Base-by-base conservation (phyloP, 371 early-diverging fungal species). In the Umbelopsis sp. region DNA sequence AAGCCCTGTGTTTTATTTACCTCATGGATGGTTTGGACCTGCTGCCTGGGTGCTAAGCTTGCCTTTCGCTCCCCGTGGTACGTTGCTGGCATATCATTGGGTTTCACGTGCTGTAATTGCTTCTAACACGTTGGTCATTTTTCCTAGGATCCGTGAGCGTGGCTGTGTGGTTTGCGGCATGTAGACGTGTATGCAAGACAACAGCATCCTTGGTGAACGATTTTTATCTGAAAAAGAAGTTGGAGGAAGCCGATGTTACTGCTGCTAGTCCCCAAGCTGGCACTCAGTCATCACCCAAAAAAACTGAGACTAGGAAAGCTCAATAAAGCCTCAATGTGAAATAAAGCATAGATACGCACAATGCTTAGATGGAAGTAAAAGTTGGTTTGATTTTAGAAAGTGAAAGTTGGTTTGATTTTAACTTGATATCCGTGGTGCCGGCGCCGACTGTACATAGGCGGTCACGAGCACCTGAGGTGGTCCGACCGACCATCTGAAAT, bases 1-100 rank as follows among this genome's bases (percentile, higher is more conserved):
- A 8, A 74, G 74, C 18, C 87, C 96, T 3, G 92, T 94, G 69
- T 94, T 97, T 65, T 95, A 90, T 71, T 74, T 95, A 11, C 96
- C 96, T 18, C 67, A 76, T 5, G 89, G 89, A 44, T 95, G 95
- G 95, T 90, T 94, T 72, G 94, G 94, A 11, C 95, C 96, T 38
- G 85, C 91, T 18, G 81, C 89, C 44, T 81, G 82, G 66, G 71
- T 92, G 63, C 75, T 95, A 38, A 81, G 91, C 46, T 73, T 93
- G 66, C 97, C 97, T 1, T 87, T 92, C 68, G 92, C 96, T 20
- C 95, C 96, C 50, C 72, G 74, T 66, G 94, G 92, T 90, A 79
- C 51, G 70, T 52, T 46, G 25, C 24, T 12, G 18, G 35, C 46
- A 64, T 29, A 35, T 4, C 25, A 46, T 16, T 6, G 22, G 37